Conservation (phyloP, 164 flowering plant genomes). For the Nelumbo lutea region DNA sequence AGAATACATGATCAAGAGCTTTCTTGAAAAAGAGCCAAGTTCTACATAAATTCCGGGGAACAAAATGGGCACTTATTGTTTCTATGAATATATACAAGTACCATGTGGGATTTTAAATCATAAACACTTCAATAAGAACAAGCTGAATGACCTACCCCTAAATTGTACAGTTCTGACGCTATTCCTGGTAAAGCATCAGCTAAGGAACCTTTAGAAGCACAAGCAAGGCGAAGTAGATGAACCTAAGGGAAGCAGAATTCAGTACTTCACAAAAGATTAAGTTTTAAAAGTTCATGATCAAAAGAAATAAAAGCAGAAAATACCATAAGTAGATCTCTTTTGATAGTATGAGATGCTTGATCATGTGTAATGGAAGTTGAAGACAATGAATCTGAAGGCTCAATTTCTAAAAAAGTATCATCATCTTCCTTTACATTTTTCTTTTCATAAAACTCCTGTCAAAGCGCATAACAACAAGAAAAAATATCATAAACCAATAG, state of each 20-base stretch:
- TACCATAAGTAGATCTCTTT: constrained; percentile 81
- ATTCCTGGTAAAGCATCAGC: constrained; percentile 64
- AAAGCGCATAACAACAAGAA: constrained; percentile 8
- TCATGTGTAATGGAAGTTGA: constrained; percentile 31
- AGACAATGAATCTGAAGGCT: constrained; percentile 32
- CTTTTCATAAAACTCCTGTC: constrained; percentile 32
- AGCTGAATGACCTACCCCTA: constrained; percentile 54
- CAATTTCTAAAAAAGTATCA: constrained; percentile 31
- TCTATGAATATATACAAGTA: background rate
- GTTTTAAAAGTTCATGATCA: background rate
- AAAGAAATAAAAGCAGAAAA: constrained; percentile 8
- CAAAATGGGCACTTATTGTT: too few species aligned
- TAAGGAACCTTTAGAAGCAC: constrained; percentile 69
- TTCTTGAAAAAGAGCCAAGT: background rate
- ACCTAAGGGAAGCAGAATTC: constrained; percentile 35
- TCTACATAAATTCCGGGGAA: background rate
- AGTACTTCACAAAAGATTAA: background rate
- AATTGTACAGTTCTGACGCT: constrained; percentile 54
- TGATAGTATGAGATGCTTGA: constrained; percentile 35
- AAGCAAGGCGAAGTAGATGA: constrained; percentile 93
- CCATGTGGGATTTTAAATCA: background rate
- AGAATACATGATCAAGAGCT: background rate
- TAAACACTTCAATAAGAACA: constrained; percentile 2
- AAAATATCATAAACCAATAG: background rate
- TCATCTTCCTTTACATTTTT: constrained; percentile 24